Base-by-base conservation (phyloP, 306 rosid genomes). In the Potentilla sterilis region DNA sequence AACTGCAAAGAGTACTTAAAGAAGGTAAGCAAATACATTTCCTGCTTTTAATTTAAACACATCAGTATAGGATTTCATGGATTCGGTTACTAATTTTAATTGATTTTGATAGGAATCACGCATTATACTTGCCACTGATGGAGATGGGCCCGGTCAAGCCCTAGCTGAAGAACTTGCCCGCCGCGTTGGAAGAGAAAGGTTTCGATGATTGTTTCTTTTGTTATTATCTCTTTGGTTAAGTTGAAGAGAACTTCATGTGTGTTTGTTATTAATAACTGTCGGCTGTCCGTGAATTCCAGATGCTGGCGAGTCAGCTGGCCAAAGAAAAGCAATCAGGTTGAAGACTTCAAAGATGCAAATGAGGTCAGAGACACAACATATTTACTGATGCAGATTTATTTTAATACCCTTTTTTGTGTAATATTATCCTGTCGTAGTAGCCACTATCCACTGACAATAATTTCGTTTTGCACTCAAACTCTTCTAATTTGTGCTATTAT, bases 251-350 rank as follows among this genome's bases (percentile, higher is more conserved):
- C 61, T 52, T 22, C 1, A 74, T 62, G 64, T 9, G 46, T 48
- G 6, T 48, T 43, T 55, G 63, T 63, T 75, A 8, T 46, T 40
- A 80, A 38, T 64, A 9, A 35, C 32, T 16, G 21, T 54, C 49
- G 5, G 13, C 22, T 18, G 47, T 66, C 34, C 24, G 57, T 67
- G 40, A 28, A 58, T 70, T 76, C 85, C 85, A 92, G 99, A 86
- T 95, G 99, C 82, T 95, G 99, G 98, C 87, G 97, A 77, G 92
- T 95, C 58, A 90, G 66, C 74, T 95, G 98, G 98, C 98, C 97
- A 47, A 86, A 76, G 88, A 92, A 84, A 87, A 82, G 79, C 69
- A 85, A 74, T 34, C 55, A 1, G 46, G 69, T 37, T 21, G 86
- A 80, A 21, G 42, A 85, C 78, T 92, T 85, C 84, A 95, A 95